Evolutionary conservation across 805 yeast genomes (phyloP), one percentile per base, ranked within the genome.

Genomic region (Saturnispora bothae): DNA sequence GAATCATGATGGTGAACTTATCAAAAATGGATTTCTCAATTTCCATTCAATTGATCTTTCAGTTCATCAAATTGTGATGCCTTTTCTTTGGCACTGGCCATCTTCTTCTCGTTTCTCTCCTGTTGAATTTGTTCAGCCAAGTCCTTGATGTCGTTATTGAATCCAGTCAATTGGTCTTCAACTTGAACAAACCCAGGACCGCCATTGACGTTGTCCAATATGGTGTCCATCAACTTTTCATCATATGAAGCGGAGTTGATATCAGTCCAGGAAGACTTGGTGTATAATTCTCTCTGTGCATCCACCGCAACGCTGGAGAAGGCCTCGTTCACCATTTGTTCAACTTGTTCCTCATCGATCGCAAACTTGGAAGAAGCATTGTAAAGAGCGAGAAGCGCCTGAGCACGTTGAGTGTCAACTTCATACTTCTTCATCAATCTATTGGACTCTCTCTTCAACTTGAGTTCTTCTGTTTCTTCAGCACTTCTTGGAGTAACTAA

Each of bases 401-500:
- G 63, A 13, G 86, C 74, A 48, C 70, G 70, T 31, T 61, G 58
- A 44, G 72, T 74, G 47, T 73, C 67, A 4, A 65, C 66, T 36
- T 60, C 62, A 42, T 79, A 66, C 48, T 76, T 76, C 12, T 60
- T 54, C 30, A 68, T 60, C 44, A 70, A 65, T 55, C 92, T 70
- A 59, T 86, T 88, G 48, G 80, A 71, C 34, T 64, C 59, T 47
- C 88, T 69, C 56, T 81, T 83, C 49, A 73, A 68, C 22, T 58
- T 49, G 46, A 83, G 60, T 21, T 70, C 50, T 38, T 67, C 70
- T 36, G 60, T 56, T 59, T 88, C 95, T 50, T 78, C 92, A 18
- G 62, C 65, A 0, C 94, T 80, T 57, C 95, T 71, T 33, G 62
- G 71, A 52, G 81, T 70, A 66, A 88, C 72, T 43, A 85, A 61